Base-by-base conservation (phyloP, 148 eudicot genomes). In the Silene latifolia region DNA sequence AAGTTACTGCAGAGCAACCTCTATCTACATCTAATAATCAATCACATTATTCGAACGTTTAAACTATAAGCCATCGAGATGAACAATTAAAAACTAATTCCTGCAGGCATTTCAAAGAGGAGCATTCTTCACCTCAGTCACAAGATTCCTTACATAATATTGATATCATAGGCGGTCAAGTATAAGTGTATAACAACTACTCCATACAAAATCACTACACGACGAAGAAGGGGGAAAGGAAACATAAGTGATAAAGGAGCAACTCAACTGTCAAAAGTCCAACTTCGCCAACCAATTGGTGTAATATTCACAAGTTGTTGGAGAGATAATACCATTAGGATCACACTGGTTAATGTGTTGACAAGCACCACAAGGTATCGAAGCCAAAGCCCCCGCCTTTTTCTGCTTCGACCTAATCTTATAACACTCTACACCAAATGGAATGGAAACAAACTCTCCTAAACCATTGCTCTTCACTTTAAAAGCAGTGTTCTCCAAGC, bases 291-390 rank as follows among this genome's bases (percentile, higher is more conserved):
- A 71, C 90, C 93, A 91, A 74, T 85, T 80, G 6, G 65, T 81
- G 79, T 78, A 89, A 68, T 90, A 90, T 15, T 64, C 88, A 83
- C 96, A 89, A n/a, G 89, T 86, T 12, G 57, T 21, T 0, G 96
- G 96, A 13, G 98, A 90, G 58, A 90, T 85, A 27, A 80, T 67
- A 39, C 98, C 93, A 83, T 84, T 90, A 51, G 93, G 88, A 9
- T 85, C 78, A 73, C 96, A 93, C 69, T 77, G 67, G 64, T 71
- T 82, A 23, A 93, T 86, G 65, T 86, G 79, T 2, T 90, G 87
- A 74, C 96, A 93, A 63, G 74, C 84, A 11, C 96, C 92, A 71
- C 98, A 93, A 0, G 96, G 98, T 39, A 90, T 85, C 19, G 87
- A 77, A 76, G 87, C 85, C 84, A 90, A 85, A 19, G 84, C 83